Base-by-base conservation (phyloP, 106 monocot genomes). In the Chionographis japonica region DNA sequence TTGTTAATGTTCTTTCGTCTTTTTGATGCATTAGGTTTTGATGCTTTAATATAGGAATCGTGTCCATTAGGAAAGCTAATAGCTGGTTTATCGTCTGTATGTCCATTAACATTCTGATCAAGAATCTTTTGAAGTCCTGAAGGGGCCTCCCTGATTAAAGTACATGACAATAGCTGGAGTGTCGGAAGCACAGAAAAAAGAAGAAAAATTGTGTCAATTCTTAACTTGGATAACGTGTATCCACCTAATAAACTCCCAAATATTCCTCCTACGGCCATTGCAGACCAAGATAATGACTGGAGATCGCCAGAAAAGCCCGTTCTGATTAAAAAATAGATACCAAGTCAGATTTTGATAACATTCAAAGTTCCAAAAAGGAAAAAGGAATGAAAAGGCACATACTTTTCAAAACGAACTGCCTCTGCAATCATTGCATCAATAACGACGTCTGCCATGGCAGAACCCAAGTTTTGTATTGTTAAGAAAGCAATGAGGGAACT, bases 341-440 rank as follows among this genome's bases (percentile, higher is more conserved):
- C 4, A 63, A 37, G 49, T 71, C 61, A 79, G 62, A 4, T 75
- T 71, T 37, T 35, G 3, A 51, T 67, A n/a, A 68, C 50, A 57
- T 17, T 62, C 2, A 12, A 35, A 43, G 14, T 43, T 20, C n/a
- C 50, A 11, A 13, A 62, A 72, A 76, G 43, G 11, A 42, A 62
- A 6, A 0, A 15, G 60, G 43, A 42, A 9, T 18, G 35, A 56
- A 52, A 64, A 72, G 35, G 9, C 6, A 65, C 78, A 18, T 75
- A 92, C 88, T 61, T 71, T 56, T 85, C 80, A 50, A 74, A 72
- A 8, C 85, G 78, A 81, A 87, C 75, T 43, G 91, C 87, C 70
- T 92, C 91, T 76, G 91, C 91, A 75, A 92, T 82, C 91, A 92
- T 92, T 67, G 91, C 91, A 77, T 92, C 91, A 73, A 85, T 78